Evolutionary conservation across 805 yeast species (phyloP).

Genomic region (Starmerella lactis-condensi): DNA sequence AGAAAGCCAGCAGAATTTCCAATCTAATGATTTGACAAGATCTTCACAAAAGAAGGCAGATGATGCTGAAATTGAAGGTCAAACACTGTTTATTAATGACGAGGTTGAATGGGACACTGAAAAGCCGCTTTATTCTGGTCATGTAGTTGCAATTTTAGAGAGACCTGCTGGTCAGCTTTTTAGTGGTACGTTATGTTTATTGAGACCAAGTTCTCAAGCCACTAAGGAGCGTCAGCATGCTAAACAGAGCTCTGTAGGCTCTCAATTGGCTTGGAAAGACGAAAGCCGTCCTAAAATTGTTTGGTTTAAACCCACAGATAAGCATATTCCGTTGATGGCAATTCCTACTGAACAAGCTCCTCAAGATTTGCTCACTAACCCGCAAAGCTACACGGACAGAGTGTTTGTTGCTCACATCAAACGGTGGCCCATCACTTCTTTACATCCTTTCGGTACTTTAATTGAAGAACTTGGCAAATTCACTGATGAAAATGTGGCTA

Average conservation of each 20-base stretch:
- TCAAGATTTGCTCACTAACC: slow-evolving; percentile 80
- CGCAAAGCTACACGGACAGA: slow-evolving; percentile 60
- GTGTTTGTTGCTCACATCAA: slow-evolving; percentile 87
- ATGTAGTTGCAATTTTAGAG: slow-evolving; percentile 93
- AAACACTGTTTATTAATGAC: slow-evolving; percentile 72
- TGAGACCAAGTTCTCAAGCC: slow-evolving; percentile 90
- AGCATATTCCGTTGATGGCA: slow-evolving; percentile 92
- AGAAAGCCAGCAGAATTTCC: slow-evolving; percentile 26
- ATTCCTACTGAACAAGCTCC: slow-evolving; percentile 98
- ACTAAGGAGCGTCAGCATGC: slow-evolving; percentile 44
- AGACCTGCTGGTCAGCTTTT: slow-evolving; percentile 93
- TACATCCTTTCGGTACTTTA: slow-evolving; percentile 93
- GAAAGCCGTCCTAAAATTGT: slow-evolving; percentile 70
- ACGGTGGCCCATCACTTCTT: slow-evolving; percentile 97
- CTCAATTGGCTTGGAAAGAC: slow-evolving; percentile 1
- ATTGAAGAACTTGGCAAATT: slow-evolving; percentile 71
- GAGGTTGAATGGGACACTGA: slow-evolving; percentile 60
- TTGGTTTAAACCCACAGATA: slow-evolving; percentile 98
- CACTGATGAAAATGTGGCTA: slow-evolving; percentile 58
- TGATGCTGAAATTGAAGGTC: slow-evolving; percentile 98
- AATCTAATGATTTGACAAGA: slow-evolving; percentile 23
- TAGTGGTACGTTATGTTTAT: slow-evolving; percentile 79
- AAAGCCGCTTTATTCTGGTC: slow-evolving; percentile 93
- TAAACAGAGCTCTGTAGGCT: slow-evolving; percentile 17
- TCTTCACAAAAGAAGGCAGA: slow-evolving; percentile 96